Conservation (phyloP, 2,329 filamentous ascomycete species). For the Paecilomyces sp. region DNA sequence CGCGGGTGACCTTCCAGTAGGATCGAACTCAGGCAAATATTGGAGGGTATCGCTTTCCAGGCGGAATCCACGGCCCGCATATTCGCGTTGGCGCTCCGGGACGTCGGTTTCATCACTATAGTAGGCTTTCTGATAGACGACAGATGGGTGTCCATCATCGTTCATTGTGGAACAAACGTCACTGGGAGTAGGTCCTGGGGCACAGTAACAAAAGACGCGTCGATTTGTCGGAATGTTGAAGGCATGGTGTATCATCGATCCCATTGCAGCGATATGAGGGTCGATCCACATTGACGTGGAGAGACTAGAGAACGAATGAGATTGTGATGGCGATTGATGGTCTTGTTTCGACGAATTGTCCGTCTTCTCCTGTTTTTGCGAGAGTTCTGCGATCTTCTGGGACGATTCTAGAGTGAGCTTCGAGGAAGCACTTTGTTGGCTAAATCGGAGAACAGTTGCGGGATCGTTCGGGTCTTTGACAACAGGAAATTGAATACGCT, state of each 20-base stretch:
- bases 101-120: conserved; percentile 82
- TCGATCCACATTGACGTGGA: conserved; percentile 3
- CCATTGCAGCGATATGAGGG: conserved; percentile 12
- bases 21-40: conserved; percentile 73
- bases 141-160: conserved; percentile 52
- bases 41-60: conserved; percentile 68
- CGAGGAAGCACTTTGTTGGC: conserved; percentile 55
- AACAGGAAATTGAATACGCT: conserved; percentile 59
- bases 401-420: conserved; percentile 29
- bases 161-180: conserved; percentile 52
- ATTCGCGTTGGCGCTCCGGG: conserved; percentile 68
- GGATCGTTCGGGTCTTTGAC: conserved; percentile 70
- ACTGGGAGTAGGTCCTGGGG: conserved; percentile 19
- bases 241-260: conserved; percentile 15
- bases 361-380: neutral
- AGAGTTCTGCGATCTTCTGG: conserved; percentile 6
- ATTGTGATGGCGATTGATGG: conserved; percentile 8
- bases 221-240: conserved; percentile 20
- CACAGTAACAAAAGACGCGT: conserved; percentile 18
- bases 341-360: neutral
- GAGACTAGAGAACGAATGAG: conserved; percentile 13
- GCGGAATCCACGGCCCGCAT: conserved; percentile 79
- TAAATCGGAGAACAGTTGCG: conserved; percentile 56
- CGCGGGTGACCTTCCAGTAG: conserved; percentile 50
- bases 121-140: conserved; percentile 77